Evolutionary conservation across 495 filamentous ascomycete species (phyloP), one percentile per base, ranked within the genome.

Genomic region (Parachaetomium inaequale): DNA sequence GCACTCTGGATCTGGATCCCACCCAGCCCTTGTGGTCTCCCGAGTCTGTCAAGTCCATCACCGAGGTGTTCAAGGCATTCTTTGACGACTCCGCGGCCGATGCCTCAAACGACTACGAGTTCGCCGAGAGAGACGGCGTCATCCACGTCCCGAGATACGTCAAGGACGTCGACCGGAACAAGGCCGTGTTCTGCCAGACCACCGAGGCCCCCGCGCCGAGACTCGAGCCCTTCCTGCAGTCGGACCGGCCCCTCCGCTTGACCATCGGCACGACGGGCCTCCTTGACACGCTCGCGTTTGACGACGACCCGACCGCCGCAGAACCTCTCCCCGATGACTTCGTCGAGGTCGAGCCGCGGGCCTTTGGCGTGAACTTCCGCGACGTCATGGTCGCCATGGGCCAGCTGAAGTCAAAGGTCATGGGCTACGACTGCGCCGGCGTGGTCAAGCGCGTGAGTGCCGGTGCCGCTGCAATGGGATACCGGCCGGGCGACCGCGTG

Each of bases 371-470:
- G n/a, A 78, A 74, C 62, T 76, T 74, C 47, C 68, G 71, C 17
- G 79, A 86, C 45, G 71, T 85, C 7, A 79, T 84, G 63, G 76
- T 79, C 1, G 76, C 79, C 3, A 76, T 85, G 74, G 84, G 83
- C 1, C 70, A 77, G 36, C 64, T 82, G 1, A 69, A 72, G 38
- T 70, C 70, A 10, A 55, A 66, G 17, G 62, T 68, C 31, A 68
- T 85, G 29, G 79, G 80, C 2, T 68, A 74, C 29, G 82, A 82
- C 34, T 79, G 75, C 46, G 71, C 72, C 1, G 72, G 77, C 1
- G 62, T 84, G 19, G 75, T 88, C 7, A 79, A 76, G 0, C 78
- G 81, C 0, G 76, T 88, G 5, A 84, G 86, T 5, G 63, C 76
- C 10, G 72, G 70, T 10, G 73, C 87, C 14, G 73, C 79, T 2